These are phyloP conservation scores for Grosmannia clavigera DNA, from an alignment of 2,329 filamentous ascomycete species.

Conservation along the genomic window DNA sequence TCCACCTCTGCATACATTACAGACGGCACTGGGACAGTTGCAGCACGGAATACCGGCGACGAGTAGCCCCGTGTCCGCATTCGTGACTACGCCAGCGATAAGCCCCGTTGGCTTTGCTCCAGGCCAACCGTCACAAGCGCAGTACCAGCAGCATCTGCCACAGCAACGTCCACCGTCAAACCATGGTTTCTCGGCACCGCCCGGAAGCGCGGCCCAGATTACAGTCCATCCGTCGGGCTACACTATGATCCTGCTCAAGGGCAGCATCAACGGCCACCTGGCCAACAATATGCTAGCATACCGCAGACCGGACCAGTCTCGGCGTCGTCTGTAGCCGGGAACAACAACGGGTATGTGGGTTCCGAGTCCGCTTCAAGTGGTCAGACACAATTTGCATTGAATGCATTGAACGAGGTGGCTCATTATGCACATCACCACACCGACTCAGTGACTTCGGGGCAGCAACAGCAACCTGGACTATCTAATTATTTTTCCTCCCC, in stretches of 20 bases:
- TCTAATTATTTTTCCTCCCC: not conserved
- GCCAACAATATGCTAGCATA: not conserved
- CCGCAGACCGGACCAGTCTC: not conserved
- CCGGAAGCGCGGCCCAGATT: not conserved
- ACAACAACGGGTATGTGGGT: not conserved
- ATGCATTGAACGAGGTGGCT: not conserved
- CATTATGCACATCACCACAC: not conserved
- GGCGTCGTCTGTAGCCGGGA: not conserved
- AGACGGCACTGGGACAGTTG: not conserved
- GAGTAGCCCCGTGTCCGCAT: not conserved
- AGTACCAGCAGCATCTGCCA: not conserved
- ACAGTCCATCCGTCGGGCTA: not conserved
- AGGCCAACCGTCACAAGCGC: not conserved
- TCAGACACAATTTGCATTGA: not conserved
- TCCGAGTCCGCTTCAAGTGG: not conserved
- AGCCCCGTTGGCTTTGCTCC: not conserved
- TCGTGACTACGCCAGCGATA: not conserved
- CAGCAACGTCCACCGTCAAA: not conserved
- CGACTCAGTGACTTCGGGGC: not conserved
- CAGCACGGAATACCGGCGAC: not conserved
- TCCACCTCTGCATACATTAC: not conserved
- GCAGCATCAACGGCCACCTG: not conserved
- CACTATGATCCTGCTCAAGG: not conserved
- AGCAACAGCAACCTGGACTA: not conserved
- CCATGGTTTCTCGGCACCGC: not conserved